Evolutionary conservation across 2,329 filamentous ascomycete genomes (phyloP).

Genomic region (Ceratocystis colombiana): DNA sequence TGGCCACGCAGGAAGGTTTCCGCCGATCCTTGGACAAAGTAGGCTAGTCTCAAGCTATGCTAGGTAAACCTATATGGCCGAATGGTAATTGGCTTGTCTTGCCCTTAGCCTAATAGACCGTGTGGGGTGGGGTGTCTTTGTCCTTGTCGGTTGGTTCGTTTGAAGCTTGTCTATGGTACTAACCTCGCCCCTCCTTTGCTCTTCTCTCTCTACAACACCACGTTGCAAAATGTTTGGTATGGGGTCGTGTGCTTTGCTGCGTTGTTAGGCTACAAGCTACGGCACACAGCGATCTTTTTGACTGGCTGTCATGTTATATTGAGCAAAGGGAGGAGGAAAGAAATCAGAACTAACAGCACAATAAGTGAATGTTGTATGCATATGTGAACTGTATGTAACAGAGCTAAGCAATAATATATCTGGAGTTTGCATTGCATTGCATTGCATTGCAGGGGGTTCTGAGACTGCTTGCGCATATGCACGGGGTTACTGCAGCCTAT

Average conservation of each 20-base stretch:
- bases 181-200: background rate
- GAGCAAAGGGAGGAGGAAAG: background rate
- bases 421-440: background rate
- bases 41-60: background rate
- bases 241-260: slow-evolving; percentile 4
- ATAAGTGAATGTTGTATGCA: background rate
- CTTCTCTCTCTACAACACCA: background rate
- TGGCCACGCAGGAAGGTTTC: background rate
- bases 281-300: slow-evolving; percentile 7
- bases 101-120: background rate
- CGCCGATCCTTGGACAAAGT: slow-evolving; percentile 3
- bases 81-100: slow-evolving; percentile 9
- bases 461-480: background rate
- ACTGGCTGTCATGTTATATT: slow-evolving; percentile 5
- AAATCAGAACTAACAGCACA: background rate
- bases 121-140: background rate
- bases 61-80: slow-evolving; percentile 6
- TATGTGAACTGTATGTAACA: background rate
- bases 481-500: background rate
- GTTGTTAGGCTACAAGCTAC: slow-evolving; percentile 3
- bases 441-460: slow-evolving; percentile 6
- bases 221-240: background rate
- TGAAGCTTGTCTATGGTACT: too few relatives aligned
- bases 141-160: background rate
- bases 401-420: background rate